Evolutionary conservation across 2,329 filamentous ascomycete genomes (phyloP), one percentile per base, ranked within the genome.

Genomic region (Phialophora chinensis): DNA sequence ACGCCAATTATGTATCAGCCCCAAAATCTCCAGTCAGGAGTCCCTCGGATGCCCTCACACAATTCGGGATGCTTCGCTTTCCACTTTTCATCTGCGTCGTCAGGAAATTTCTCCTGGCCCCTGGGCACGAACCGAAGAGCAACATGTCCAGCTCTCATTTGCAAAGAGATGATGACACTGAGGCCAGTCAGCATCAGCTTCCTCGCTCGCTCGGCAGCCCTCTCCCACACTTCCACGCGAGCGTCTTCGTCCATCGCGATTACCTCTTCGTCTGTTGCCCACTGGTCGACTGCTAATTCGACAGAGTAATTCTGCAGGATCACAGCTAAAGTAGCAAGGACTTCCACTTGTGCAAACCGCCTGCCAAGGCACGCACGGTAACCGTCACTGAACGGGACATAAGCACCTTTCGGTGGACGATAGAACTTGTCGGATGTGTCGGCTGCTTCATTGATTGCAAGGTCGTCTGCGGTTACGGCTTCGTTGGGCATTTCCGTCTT

Each of bases 41-140:
- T 56, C 23, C 60, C 42, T 38, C 61, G 27, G 25, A 53, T 47
- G 33, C 49, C 55, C 27, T 42, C 31, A 31, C 66, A 65, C 62
- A 67, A 29, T 29, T 72, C 70, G 4, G 71, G 70, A 63, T 72
- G 70, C 59, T 72, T 73, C 50, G 54, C 58, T 55, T 73, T 73
- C 71, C 71, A 73, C 31, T 67, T 67, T 44, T 71, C 67, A 61
- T 73, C 71, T 73, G 77, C 66, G 61, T 73, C 62, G 10, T 69
- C 64, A 44, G 71, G 71, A 78, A 93, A 93, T 73, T 85, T 84
- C 82, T 93, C 91, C 69, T 85, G 78, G 0, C 91, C 91, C 71
- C 89, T 86, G 79, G 80, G 87, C 10, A 91, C 88, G 70, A 94
- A 77, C 69, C 90, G 80, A 49, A 94, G 79, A 0, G 89, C 88